Base-by-base conservation (phyloP, 306 rosid species). In the Canavalia gladiata region DNA sequence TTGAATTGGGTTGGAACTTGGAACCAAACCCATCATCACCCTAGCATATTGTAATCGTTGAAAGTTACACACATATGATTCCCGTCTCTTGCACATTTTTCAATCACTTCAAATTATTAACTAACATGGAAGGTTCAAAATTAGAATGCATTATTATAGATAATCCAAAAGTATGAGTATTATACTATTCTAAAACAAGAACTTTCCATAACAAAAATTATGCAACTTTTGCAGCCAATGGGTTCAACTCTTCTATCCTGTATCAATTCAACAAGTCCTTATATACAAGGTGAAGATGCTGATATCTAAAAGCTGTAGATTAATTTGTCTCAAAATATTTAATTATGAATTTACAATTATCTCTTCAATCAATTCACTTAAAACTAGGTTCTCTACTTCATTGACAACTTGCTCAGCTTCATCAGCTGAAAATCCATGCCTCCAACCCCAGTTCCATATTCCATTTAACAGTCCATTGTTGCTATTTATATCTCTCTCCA, bases 371-470 rank as follows among this genome's bases (percentile, higher is more conserved):
- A 95, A 82, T 52, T 74, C 97, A 86, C 80, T 63, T 66, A 95
- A 65, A 73, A 95, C 84, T 74, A 83, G 74, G 82, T 39, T 87
- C 86, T 82, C 99, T 76, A 91, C 79, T 56, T 89, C 91, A 75
- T 30, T 81, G 51, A 89, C 92, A 72, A 90, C 91, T 84, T 89
- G 88, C 81, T 89, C 95, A 74, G 87, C 92, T 81, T 93, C 97
- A 60, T 90, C 89, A 67, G 47, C 79, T 7, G 94, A 89, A 88
- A 85, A 88, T 77, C 89, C 92, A 76, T 82, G 84, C 75, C 77
- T 86, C 99, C 99, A 90, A 82, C 95, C 94, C 59, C 49, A 84
- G 77, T 87, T 91, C 99, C 99, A 95, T 29, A 88, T 86, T 77
- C 91, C 97, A 82, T 87, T 87, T 13, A 79, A 85, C 84, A 91